Evolutionary conservation across 2,329 filamentous ascomycete genomes (phyloP).

Genomic region (Pseudocercospora fuligena): DNA sequence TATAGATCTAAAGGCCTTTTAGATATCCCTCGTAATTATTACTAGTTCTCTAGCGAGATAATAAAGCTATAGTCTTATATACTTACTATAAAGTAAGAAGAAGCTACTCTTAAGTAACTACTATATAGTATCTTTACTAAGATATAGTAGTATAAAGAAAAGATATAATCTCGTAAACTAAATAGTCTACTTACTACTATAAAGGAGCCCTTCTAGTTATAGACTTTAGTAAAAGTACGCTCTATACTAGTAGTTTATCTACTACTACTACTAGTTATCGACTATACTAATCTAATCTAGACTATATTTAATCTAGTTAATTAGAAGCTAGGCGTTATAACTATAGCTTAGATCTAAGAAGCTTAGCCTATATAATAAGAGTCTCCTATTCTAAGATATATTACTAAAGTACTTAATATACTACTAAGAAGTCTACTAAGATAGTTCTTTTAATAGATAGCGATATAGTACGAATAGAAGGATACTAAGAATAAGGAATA

Average conservation of each 20-base stretch:
- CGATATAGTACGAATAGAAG: not conserved
- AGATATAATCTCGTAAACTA: not conserved
- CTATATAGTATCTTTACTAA: too few relatives aligned
- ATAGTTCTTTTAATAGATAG: not conserved
- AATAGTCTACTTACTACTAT: not conserved
- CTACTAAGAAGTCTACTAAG: not conserved
- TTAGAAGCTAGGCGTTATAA: not conserved
- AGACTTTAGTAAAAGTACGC: not conserved
- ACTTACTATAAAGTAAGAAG: too few relatives aligned
- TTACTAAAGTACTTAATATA: not conserved
- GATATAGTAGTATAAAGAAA: not conserved
- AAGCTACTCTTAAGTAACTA: too few relatives aligned
- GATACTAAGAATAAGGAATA: not conserved
- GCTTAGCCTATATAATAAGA: not conserved
- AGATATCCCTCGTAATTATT: too few relatives aligned
- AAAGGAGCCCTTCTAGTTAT: not conserved
- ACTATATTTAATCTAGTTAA: not conserved
- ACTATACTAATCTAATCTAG: too few relatives aligned
- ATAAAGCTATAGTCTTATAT: too few relatives aligned
- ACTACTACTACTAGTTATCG: too few relatives aligned
- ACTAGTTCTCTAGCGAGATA: too few relatives aligned
- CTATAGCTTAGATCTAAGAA: too few relatives aligned
- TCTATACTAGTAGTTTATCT: too few relatives aligned
- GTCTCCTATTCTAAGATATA: not conserved
- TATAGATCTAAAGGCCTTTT: too few relatives aligned